Evolutionary conservation across 352 stramenopile genomes (phyloP).

Genomic region (Pythium rhizo-oryzae): DNA sequence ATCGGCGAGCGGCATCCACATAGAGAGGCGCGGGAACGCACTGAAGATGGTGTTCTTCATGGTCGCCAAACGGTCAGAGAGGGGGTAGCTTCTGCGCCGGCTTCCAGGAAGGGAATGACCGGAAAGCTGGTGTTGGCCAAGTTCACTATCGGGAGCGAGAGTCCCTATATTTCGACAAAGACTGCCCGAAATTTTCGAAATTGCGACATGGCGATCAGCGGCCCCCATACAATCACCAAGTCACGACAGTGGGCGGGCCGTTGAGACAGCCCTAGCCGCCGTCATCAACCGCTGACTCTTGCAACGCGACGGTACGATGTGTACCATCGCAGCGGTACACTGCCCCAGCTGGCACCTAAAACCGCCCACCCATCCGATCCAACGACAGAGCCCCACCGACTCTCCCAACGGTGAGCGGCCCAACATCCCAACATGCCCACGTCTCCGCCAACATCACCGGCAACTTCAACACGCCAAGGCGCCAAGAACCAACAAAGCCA

Average conservation of each 20-base stretch:
- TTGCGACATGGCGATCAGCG: conserved; percentile 24
- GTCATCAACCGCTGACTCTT: conserved; percentile 27
- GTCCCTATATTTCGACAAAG: conserved; percentile 22
- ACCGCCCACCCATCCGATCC: neutral
- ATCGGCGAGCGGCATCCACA: neutral
- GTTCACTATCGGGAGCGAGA: neutral
- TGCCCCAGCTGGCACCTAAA: neutral
- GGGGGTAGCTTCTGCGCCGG: conserved; percentile 11
- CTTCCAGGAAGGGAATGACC: conserved; percentile 28
- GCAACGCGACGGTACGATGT: conserved; percentile 19
- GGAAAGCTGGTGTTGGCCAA: conserved; percentile 18
- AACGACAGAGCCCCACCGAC: neutral
- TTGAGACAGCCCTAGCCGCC: conserved; percentile 25
- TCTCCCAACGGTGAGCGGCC: neutral
- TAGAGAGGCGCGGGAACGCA: conserved; percentile 33
- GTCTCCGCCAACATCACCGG: conserved; percentile 10
- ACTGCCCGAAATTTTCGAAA: conserved; percentile 13
- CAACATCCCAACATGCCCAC: conserved; percentile 9
- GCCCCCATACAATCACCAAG: conserved; percentile 22
- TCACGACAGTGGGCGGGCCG: neutral
- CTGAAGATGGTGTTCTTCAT: conserved; percentile 83
- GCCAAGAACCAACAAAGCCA: neutral
- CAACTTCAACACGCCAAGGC: conserved; percentile 26
- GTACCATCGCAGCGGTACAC: conserved; percentile 22
- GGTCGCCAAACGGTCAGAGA: conserved; percentile 2